Conservation (phyloP, 805 yeast genomes). For the Yarrowia hollandica region DNA sequence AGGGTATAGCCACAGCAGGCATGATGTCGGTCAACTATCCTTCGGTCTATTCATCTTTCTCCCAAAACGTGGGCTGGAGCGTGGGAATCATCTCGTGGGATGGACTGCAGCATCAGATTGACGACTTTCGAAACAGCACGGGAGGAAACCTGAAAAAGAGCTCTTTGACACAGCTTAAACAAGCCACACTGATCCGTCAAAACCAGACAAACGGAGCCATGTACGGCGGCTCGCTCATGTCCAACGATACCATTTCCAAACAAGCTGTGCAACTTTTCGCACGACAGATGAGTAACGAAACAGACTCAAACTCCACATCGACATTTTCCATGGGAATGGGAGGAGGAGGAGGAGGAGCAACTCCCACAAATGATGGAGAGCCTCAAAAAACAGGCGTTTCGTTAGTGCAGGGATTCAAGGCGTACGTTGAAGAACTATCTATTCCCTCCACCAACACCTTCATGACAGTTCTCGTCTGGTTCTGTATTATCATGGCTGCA, state of each 20-base stretch:
- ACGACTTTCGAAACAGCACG: conserved; percentile 36
- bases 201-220: conserved; percentile 30
- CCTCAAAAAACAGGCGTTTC: conserved; percentile 19
- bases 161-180: conserved; percentile 28
- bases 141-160: conserved; percentile 39
- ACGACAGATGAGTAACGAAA: neutral
- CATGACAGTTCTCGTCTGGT: conserved; percentile 41
- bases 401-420: conserved; percentile 38
- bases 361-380: conserved; percentile 30
- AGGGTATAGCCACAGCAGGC: conserved; percentile 40
- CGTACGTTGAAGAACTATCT: conserved; percentile 38
- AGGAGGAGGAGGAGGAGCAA: conserved; percentile 3
- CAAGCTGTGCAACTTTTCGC: conserved; percentile 31
- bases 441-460: conserved; percentile 42
- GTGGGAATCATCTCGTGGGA: conserved; percentile 40
- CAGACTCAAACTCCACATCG: conserved; percentile 24
- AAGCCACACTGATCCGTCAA: conserved; percentile 32
- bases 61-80: conserved; percentile 42
- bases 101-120: conserved; percentile 39
- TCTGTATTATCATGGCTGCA: conserved; percentile 37
- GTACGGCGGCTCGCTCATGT: conserved; percentile 1
- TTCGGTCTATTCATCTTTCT: conserved; percentile 38
- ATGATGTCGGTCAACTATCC: conserved; percentile 41
- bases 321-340: conserved; percentile 22
- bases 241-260: neutral